These are phyloP conservation scores for Plectranthus barbatus DNA, from an alignment of 257 asterid species.

Conservation along the genomic window DNA sequence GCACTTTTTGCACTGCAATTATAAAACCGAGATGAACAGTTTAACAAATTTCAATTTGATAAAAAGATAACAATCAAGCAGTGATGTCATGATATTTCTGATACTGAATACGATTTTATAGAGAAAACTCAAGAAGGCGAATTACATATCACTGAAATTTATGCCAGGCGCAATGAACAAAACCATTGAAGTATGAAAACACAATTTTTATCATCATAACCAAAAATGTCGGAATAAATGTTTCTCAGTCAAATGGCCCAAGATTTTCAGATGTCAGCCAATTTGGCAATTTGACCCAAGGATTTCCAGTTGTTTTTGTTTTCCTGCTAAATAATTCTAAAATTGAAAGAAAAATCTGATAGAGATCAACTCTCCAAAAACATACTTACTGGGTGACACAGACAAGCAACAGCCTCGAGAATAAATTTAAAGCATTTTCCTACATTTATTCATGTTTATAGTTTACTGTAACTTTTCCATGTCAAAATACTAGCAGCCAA, in stretches of 20 bases:
- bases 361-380: not conserved
- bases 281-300: not conserved
- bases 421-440: not conserved
- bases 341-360: not conserved
- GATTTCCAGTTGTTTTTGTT: not conserved
- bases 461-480: not conserved
- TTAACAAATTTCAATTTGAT: not conserved
- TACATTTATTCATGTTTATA: not conserved
- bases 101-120: not conserved
- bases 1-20: constrained; percentile 82
- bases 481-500: not conserved
- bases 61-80: not conserved
- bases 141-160: not conserved
- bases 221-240: not conserved
- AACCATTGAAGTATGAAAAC: constrained; percentile 2
- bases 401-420: not conserved
- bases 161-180: not conserved
- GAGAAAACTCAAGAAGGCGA: not conserved
- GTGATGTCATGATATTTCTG: not conserved
- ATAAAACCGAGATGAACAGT: constrained; percentile 20
- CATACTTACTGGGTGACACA: not conserved
- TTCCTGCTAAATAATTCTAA: not conserved
- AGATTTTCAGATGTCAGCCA: constrained; percentile 8
- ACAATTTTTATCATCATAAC: not conserved
- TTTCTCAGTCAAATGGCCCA: constrained; percentile 1